Evolutionary conservation across 1,284 basidiomycete species (phyloP), one percentile per base, ranked within the genome.

Genomic region (Ustilago bromivora): DNA sequence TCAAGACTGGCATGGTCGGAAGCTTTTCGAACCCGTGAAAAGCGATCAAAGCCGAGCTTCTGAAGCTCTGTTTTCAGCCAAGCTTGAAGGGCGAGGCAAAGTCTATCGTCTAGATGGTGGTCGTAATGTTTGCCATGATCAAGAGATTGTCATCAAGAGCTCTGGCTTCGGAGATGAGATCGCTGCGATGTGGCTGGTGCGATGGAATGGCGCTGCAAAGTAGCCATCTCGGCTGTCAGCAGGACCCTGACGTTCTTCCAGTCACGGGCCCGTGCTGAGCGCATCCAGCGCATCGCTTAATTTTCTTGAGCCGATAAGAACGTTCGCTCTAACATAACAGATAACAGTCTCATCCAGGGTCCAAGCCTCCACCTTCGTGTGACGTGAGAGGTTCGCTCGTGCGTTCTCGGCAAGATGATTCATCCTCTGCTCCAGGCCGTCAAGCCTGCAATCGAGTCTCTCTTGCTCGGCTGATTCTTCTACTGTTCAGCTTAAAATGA

Each of bases 401-500:
- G 46, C 47, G 7, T 46, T 8, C 43, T 46, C 43, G 43, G 43
- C 31, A 70, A 15, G 68, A 46, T 70, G 68, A 65, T 40, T 70
- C 68, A 70, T 70, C 68, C 43, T 62, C 59, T 61, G n/a, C 40
- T 61, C 12, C 7, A 12, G 46, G 23, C 10, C 15, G 15, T 40
- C 36, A 51, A 28, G 10, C 36, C 15, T 17, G 19, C 66, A 15
- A 15, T 23, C 23, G 12, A 17, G 35, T 34, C n/a, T 55, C 35
- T 52, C 10, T 12, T 36, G 46, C 65, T 57, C 36, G 47, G 68
- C 54, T 70, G 68, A 65, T 53, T 70, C 62, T 65, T 60, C 61
- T 35, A 46, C 7, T 19, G 8, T 41, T 17, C 23, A 28, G 23
- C 43, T 28, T 15, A 0, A 34, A 9, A 11, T 35, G 32, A 4